Percentiles rank a stretch among this genome's conserved stretches.
Evolutionary conservation across 192 early-diverging fungal species (phyloP).

Genomic region (Backusella luteola): DNA sequence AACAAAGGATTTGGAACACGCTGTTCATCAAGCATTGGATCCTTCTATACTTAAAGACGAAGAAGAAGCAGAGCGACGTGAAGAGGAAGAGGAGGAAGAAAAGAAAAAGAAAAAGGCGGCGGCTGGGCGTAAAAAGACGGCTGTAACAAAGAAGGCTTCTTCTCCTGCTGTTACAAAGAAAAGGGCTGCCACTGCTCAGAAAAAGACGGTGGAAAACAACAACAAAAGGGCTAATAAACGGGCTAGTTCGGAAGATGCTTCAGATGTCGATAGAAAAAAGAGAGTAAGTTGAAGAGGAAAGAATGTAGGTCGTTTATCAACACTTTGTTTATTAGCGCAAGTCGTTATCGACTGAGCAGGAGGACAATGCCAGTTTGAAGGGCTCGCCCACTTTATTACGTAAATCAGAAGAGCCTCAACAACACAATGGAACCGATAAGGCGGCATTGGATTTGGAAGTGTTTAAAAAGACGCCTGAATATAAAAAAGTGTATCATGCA

Average conservation of each 20-base stretch:
- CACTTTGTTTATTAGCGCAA: background rate
- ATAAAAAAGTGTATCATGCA: constrained; percentile 31
- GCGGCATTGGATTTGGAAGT: background rate
- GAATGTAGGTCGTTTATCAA: background rate
- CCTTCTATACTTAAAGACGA: constrained; percentile 25
- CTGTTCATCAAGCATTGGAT: constrained; percentile 34
- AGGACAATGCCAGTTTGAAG: constrained; percentile 1
- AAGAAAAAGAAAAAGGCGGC: background rate
- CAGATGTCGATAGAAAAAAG: background rate
- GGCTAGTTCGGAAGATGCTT: background rate
- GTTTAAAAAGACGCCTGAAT: background rate
- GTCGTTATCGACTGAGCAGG: constrained; percentile 6
- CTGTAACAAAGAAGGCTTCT: background rate
- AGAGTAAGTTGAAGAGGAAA: background rate
- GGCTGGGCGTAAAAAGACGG: background rate
- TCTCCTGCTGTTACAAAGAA: constrained; percentile 8
- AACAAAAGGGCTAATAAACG: background rate
- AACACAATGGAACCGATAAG: background rate
- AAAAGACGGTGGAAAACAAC: background rate
- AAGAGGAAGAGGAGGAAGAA: constrained; percentile 16
- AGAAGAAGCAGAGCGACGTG: constrained; percentile 19
- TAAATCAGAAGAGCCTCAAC: background rate
- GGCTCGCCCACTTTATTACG: background rate
- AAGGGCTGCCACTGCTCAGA: background rate
- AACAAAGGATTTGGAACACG: constrained; percentile 33